Base-by-base conservation (phyloP, 768 basidiomycete species). In the Amanita rubescens region DNA sequence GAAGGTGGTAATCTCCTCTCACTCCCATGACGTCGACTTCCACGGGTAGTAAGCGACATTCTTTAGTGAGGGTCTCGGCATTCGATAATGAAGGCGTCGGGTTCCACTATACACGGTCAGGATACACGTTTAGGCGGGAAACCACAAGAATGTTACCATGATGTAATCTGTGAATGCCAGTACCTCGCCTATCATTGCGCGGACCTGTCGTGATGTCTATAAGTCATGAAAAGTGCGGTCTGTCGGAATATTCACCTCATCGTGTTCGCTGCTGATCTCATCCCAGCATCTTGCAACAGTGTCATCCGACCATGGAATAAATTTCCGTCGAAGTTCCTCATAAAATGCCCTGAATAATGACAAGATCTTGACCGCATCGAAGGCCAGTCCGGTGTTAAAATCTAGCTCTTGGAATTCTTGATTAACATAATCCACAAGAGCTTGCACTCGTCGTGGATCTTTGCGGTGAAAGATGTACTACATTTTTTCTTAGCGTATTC, bases 371-470 rank as follows among this genome's bases (percentile, higher is more conserved):
- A 85, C 74, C 6, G 82, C 81, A 61, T 91, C 88, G 63, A 92
- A 89, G 5, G 92, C 85, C 35, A 89, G 82, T 63, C 92, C 90
- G 17, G 81, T 77, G 58, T 87, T 82, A 68, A 84, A 92, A 61
- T 96, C 92, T 34, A 85, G 74, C 9, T 72, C 70, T 5, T 77
- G 67, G 62, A 87, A 87, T 27, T 82, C 74, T 19, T 77, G 68
- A 38, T 90, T 67, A 33, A 94, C 67, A 62, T 81, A 84, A 61
- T 92, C 83, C 14, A 94, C 78, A 15, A 96, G 69, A 0, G 87
- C 86, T 59, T 89, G 86, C 30, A 89, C 73, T 32, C 93, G 76
- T 24, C 93, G 82, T 20, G 93, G 91, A 66, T 96, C 94, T 58
- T 82, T 83, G 56, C 81, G 79, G 61, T 80, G 80, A 62, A 92